Evolutionary conservation across 2,329 filamentous ascomycete species (phyloP).

Genomic region (Cadophora gregata): DNA sequence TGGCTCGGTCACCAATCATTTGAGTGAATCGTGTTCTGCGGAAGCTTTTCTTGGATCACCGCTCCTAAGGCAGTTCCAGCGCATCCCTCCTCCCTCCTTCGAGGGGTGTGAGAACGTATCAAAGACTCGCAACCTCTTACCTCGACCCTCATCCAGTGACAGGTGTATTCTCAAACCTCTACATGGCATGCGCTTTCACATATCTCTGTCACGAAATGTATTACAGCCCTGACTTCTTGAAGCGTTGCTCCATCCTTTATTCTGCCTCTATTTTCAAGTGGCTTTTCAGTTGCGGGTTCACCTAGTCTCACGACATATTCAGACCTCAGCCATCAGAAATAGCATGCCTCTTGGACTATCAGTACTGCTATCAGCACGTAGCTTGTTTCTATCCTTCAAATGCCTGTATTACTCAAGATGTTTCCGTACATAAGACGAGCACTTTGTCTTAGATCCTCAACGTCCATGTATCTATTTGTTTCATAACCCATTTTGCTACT

Average conservation of each 20-base stretch:
- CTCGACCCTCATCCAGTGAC: constrained; percentile 53
- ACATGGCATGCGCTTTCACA: constrained; percentile 56
- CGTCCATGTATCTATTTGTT: constrained; percentile 55
- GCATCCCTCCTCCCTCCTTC: neutral
- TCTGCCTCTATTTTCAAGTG: constrained; percentile 57
- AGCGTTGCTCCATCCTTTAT: constrained; percentile 56
- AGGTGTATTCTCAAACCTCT: constrained; percentile 44
- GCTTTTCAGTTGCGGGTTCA: constrained; percentile 59
- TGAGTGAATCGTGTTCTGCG: neutral
- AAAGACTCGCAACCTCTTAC: constrained; percentile 50
- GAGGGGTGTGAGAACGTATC: neutral
- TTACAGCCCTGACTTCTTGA: constrained; percentile 56
- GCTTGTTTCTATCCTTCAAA: constrained; percentile 57
- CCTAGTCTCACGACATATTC: constrained; percentile 42
- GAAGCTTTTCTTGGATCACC: neutral
- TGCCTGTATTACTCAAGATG: constrained; percentile 53
- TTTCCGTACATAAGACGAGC: constrained; percentile 57
- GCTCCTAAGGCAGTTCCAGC: neutral
- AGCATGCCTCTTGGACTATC: constrained; percentile 57
- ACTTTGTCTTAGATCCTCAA: constrained; percentile 55
- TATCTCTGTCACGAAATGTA: constrained; percentile 52
- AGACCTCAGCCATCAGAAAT: neutral
- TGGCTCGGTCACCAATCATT: no score
- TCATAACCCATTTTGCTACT: constrained; percentile 54
- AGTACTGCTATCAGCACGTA: constrained; percentile 57